Evolutionary conservation across 805 yeast species (phyloP).

Genomic region (Myxozyma lipomycoides): DNA sequence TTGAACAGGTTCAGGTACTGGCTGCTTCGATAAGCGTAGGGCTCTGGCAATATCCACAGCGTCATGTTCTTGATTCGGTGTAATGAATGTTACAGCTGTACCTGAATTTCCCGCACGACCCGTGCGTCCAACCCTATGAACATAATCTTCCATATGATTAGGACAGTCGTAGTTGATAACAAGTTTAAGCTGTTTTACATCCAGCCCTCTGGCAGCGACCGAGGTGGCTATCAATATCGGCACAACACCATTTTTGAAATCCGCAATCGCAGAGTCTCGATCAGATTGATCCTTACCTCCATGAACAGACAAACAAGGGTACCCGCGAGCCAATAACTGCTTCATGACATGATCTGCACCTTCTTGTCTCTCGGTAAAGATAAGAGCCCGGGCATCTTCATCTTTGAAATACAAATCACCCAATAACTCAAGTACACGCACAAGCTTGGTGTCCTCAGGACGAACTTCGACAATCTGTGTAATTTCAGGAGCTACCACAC

Average conservation of each 20-base stretch:
- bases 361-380: constrained; percentile 88
- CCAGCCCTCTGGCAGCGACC: constrained; percentile 90
- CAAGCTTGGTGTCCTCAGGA: constrained; percentile 53
- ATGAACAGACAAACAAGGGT: constrained; percentile 67
- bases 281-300: constrained; percentile 91
- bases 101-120: constrained; percentile 88
- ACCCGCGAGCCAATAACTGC: constrained; percentile 50
- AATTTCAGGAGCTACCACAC: constrained; percentile 77
- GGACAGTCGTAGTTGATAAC: constrained; percentile 84
- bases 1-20: constrained; percentile 50
- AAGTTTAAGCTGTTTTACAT: constrained; percentile 76
- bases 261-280: constrained; percentile 66
- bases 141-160: constrained; percentile 88
- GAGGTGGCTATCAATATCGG: constrained; percentile 81
- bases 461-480: constrained; percentile 66
- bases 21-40: constrained; percentile 52
- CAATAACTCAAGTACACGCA: constrained; percentile 51
- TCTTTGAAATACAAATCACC: constrained; percentile 42
- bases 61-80: constrained; percentile 55
- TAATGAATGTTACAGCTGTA: constrained; percentile 66
- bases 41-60: constrained; percentile 71
- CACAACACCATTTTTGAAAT: constrained; percentile 58
- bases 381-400: constrained; percentile 48
- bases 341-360: constrained; percentile 68
- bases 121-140: constrained; percentile 93